Conservation (phyloP, 2,329 filamentous ascomycete species). For the Curvularia sp. region DNA sequence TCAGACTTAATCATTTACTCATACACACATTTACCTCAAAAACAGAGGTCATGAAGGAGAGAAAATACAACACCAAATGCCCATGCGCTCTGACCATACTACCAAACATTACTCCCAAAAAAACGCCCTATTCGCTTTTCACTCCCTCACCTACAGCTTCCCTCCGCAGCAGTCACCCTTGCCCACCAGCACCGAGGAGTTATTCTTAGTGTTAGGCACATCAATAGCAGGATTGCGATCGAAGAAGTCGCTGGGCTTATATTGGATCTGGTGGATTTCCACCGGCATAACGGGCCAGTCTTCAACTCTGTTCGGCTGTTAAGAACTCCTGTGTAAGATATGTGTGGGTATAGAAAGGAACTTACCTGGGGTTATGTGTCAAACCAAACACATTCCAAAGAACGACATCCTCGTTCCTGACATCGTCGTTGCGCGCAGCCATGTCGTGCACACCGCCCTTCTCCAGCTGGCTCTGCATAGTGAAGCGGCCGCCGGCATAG, state of each 20-base stretch:
- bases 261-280: constrained; percentile 57
- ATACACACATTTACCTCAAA: not conserved
- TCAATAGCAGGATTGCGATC: constrained; percentile 61
- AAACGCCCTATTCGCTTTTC: not conserved
- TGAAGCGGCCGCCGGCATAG: constrained; percentile 58
- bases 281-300: constrained; percentile 61
- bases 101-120: not conserved
- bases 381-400: constrained; percentile 60
- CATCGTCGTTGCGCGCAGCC: constrained; percentile 52
- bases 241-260: constrained; percentile 63
- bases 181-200: constrained; percentile 37
- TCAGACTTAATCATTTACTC: not conserved
- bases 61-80: not conserved
- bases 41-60: too few relatives aligned
- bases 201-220: constrained; percentile 54
- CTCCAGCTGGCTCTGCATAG: constrained; percentile 55
- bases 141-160: constrained; percentile 22
- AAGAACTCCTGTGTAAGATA: not conserved
- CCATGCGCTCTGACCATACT: too few relatives aligned
- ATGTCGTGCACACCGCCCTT: constrained; percentile 55
- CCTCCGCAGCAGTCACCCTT: constrained; percentile 36
- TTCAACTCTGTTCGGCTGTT: constrained; percentile 42
- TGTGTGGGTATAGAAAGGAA: not conserved
- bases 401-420: constrained; percentile 57
- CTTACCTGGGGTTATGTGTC: constrained; percentile 58